Percentiles rank a stretch among this genome's conserved stretches.
phyloP scores from a whole-genome alignment of 129 eudicot genomes.

The Flaveria sonorensis region DNA sequence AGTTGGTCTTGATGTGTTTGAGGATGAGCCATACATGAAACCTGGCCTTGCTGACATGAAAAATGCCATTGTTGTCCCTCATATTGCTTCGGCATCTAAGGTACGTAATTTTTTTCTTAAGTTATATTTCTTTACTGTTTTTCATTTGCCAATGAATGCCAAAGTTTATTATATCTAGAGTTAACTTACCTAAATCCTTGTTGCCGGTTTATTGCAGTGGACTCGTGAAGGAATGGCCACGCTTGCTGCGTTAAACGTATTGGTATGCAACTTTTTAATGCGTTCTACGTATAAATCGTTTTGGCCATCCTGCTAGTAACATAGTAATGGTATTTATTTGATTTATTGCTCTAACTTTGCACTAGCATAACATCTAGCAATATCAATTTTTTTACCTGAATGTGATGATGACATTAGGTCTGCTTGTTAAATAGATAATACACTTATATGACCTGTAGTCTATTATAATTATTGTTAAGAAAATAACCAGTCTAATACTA shows the following conservation, averaged over 20 bases:
- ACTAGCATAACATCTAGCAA: neutral
- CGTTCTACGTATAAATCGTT: neutral
- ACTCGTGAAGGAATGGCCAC: slow-evolving; percentile 99
- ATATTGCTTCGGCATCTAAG: slow-evolving; percentile 99
- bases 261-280: slow-evolving; percentile 52
- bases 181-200: neutral
- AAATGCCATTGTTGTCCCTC: slow-evolving; percentile 95
- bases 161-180: slow-evolving; percentile 7
- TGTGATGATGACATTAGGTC: neutral
- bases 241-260: slow-evolving; percentile 88
- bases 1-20: slow-evolving; percentile 98
- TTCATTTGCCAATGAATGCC: neutral
- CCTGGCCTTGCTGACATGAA: slow-evolving; percentile 97
- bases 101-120: slow-evolving; percentile 23
- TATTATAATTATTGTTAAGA: too few relatives aligned
- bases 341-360: neutral
- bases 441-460: too few relatives aligned
- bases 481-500: too few relatives aligned
- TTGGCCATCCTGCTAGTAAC: neutral
- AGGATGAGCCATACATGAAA: slow-evolving; percentile 99
- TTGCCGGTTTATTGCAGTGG: slow-evolving; percentile 69
- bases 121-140: neutral
- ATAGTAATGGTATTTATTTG: neutral
- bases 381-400: neutral
- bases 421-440: neutral